Evolutionary conservation across 1,139 yeast genomes (phyloP), one percentile per base, ranked within the genome.

Genomic region (Pneumocystis carinii): DNA sequence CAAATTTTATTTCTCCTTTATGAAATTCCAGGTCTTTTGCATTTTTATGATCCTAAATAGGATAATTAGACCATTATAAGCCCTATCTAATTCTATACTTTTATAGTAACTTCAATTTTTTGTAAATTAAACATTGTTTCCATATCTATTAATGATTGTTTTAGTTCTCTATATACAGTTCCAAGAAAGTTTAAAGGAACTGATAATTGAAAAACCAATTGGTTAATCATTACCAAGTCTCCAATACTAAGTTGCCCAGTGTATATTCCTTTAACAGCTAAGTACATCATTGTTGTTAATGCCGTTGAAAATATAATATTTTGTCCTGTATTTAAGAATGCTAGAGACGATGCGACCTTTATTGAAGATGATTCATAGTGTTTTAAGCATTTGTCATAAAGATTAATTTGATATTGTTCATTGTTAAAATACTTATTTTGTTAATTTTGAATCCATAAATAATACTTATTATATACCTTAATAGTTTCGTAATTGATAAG

Each of bases 181-280:
- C 68, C 66, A 56, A 67, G 65, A 37, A 67, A 65, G 59, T 68
- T 68, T 15, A 68, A 67, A 6, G 70, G 70, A 36, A 63, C 90
- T 10, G 92, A 97, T 64, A 92, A 79, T 75, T 92, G 98, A 73
- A 90, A 90, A 68, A 92, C 90, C 48, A 67, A 66, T 12, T 69
- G 64, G 57, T 67, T 53, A 24, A 68, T 61, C 65, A 92, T 78
- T 17, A 92, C 98, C 71, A 92, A 78, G 72, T 90, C 97, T 68
- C 98, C 98, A 17, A 92, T 97, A 1, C 94, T 86, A 65, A 90
- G 78, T 0, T 82, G 75, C 0, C 97, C 97, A 2, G 80, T 75
- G 12, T 90, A 83, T 14, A 92, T 94, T 39, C 97, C 97, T 65
- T 83, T 83, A 70, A 97, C 90, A 24, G 97, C 97, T 95, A 92